Evolutionary conservation across 441 rosid genomes (phyloP).

Genomic region (Arabidopsis hybrid): DNA sequence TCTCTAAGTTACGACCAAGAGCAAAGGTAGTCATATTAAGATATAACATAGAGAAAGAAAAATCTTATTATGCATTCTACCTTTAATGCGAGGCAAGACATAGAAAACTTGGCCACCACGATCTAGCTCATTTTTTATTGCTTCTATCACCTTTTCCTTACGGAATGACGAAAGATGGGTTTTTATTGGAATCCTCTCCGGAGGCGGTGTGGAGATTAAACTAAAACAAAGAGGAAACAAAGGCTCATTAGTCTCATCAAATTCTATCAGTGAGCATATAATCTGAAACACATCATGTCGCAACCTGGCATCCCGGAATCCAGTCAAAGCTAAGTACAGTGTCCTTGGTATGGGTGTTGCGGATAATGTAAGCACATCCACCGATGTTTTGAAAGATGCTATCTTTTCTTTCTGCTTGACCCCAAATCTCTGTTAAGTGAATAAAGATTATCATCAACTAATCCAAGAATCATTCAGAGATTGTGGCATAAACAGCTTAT

Average conservation of each 20-base stretch:
- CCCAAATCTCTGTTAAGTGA: constrained; percentile 83
- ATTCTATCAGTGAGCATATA: constrained; percentile 7
- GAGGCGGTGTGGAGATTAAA: constrained; percentile 96
- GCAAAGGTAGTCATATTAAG: constrained; percentile 32
- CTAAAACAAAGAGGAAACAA: constrained; percentile 54
- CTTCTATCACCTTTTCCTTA: constrained; percentile 69
- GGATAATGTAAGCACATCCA: constrained; percentile 96
- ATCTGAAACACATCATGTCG: constrained; percentile 24
- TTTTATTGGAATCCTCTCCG: constrained; percentile 97
- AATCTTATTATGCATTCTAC: constrained; percentile 47
- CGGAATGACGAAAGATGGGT: constrained; percentile 77
- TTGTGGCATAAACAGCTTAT: constrained; percentile 31
- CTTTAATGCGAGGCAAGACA: constrained; percentile 96
- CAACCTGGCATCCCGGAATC: constrained; percentile 99
- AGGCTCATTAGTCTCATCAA: constrained; percentile 35
- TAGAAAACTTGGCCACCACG: constrained; percentile 96
- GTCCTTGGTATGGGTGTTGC: constrained; percentile 99
- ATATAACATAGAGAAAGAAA: constrained; percentile 25
- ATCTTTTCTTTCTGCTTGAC: constrained; percentile 99
- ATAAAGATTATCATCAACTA: constrained; percentile 39
- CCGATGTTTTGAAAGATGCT: constrained; percentile 94
- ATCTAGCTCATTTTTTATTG: constrained; percentile 82
- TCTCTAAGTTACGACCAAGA: constrained; percentile 27
- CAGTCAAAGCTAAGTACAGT: constrained; percentile 93
- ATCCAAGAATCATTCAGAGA: constrained; percentile 39